A percentile compares a stretch with the other conserved stretches of the same genome.
These are phyloP conservation scores for Polygonum maritimum DNA, from an alignment of 148 eudicot genomes.

Conservation along the genomic window DNA sequence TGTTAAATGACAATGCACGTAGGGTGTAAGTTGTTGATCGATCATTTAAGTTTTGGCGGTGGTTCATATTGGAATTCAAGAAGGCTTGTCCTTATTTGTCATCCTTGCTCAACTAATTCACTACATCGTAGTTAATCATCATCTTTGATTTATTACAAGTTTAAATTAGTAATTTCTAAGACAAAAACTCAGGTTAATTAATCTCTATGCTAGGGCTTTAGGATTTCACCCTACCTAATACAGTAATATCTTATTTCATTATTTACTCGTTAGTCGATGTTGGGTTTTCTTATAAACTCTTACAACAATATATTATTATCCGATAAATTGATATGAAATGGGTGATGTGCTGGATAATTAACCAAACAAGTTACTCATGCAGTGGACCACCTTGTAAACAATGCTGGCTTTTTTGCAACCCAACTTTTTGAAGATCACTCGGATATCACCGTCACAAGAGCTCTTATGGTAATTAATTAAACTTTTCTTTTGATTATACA, in stretches of 20 bases:
- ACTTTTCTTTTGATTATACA: not conserved
- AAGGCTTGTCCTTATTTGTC: too few relatives aligned
- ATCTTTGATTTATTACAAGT: too few relatives aligned
- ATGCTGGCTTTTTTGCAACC: slow-evolving; percentile 7
- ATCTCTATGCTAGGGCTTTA: too few relatives aligned
- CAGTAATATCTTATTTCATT: too few relatives aligned
- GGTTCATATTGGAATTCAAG: not conserved
- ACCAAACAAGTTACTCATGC: not conserved
- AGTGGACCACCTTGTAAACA: slow-evolving; percentile 5
- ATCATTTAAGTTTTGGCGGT: not conserved
- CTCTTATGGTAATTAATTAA: not conserved
- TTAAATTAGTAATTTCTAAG: too few relatives aligned
- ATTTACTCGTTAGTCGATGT: too few relatives aligned
- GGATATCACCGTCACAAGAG: not conserved
- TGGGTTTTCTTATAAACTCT: too few relatives aligned
- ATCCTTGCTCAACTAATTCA: too few relatives aligned
- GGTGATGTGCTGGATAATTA: not conserved
- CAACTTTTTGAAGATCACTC: slow-evolving; percentile 4
- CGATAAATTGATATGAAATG: too few relatives aligned
- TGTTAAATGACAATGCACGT: not conserved
- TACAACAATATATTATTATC: too few relatives aligned
- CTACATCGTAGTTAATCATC: too few relatives aligned
- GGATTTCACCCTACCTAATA: not conserved
- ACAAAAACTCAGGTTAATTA: too few relatives aligned
- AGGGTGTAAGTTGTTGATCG: not conserved